phyloP scores from a whole-genome alignment of 1,139 yeast species.

The Magnusiomyces suaveolens region DNA sequence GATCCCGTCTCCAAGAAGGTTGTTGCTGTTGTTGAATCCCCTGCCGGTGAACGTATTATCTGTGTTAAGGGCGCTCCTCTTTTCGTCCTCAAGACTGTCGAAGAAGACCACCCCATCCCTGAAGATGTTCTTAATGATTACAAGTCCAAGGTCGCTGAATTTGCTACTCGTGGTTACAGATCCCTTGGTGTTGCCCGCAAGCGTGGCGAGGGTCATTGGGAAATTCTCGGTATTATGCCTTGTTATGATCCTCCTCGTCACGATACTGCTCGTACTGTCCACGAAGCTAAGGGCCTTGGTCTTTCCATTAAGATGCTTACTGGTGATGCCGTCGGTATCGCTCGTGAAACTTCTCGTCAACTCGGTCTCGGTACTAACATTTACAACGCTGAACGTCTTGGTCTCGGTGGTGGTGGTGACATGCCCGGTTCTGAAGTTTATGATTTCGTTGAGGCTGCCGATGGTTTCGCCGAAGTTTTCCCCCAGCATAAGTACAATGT shows the following conservation, averaged over 20 bases:
- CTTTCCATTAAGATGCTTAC: conserved; percentile 62
- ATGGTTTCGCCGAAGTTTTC: conserved; percentile 76
- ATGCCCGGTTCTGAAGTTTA: conserved; percentile 67
- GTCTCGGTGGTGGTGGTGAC: conserved; percentile 65
- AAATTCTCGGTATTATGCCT: conserved; percentile 63
- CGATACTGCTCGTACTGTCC: conserved; percentile 60
- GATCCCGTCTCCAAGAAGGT: conserved; percentile 67
- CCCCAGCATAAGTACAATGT: conserved; percentile 76
- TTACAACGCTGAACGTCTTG: conserved; percentile 62
- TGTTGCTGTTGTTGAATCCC: conserved; percentile 59
- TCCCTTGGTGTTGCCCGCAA: conserved; percentile 67
- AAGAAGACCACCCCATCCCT: conserved; percentile 58
- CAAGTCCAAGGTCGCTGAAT: conserved; percentile 62
- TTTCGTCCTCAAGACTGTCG: conserved; percentile 60
- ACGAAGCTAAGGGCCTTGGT: conserved; percentile 58
- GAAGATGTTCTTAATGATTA: conserved; percentile 55
- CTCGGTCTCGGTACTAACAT: conserved; percentile 63
- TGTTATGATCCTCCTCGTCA: conserved; percentile 70
- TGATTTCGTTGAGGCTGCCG: conserved; percentile 70
- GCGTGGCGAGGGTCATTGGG: conserved; percentile 67
- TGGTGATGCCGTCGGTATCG: conserved; percentile 71
- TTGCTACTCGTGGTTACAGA: conserved; percentile 66
- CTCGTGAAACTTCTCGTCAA: conserved; percentile 63
- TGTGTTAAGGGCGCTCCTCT: conserved; percentile 70
- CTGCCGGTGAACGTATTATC: conserved; percentile 55